Percentiles rank a stretch among this genome's conserved stretches.
phyloP scores from a whole-genome alignment of 805 yeast genomes.

The Lipomyces orientalis region DNA sequence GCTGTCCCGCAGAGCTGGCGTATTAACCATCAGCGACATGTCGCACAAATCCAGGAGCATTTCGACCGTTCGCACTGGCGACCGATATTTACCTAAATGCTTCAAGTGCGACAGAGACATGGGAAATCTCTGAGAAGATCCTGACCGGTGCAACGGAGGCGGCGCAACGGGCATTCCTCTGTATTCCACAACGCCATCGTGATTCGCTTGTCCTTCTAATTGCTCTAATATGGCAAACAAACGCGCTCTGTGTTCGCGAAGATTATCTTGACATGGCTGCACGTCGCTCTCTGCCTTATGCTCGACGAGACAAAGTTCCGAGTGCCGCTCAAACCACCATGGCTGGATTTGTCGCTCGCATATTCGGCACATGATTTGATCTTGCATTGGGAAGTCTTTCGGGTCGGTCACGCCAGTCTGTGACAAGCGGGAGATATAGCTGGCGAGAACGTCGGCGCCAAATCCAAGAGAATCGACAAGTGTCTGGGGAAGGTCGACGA shows the following conservation, averaged over 20 bases:
- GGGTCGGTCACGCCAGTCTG: constrained; percentile 70
- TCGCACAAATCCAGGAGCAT: constrained; percentile 68
- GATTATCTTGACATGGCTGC: constrained; percentile 72
- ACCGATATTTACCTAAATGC: constrained; percentile 20
- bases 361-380: constrained; percentile 74
- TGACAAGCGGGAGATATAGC: constrained; percentile 68
- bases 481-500: constrained; percentile 70
- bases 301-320: constrained; percentile 84
- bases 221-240: constrained; percentile 31
- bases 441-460: constrained; percentile 82
- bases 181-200: constrained; percentile 27
- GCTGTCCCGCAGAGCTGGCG: constrained; percentile 59
- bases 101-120: constrained; percentile 21
- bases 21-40: constrained; percentile 73
- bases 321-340: constrained; percentile 95
- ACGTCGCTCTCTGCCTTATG: constrained; percentile 81
- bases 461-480: constrained; percentile 82
- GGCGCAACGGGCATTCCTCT: constrained; percentile 29
- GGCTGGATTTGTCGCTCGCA: constrained; percentile 91
- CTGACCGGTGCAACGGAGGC: constrained; percentile 16
- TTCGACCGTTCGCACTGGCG: constrained; percentile 40
- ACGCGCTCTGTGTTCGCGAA: constrained; percentile 68
- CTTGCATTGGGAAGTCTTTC: constrained; percentile 38
- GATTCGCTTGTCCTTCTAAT: constrained; percentile 22
- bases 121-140: constrained; percentile 2